A percentile compares a stretch with the other conserved stretches of the same genome.
Conservation (phyloP, 352 stramenopile genomes). For the Pythium dissimile region DNA sequence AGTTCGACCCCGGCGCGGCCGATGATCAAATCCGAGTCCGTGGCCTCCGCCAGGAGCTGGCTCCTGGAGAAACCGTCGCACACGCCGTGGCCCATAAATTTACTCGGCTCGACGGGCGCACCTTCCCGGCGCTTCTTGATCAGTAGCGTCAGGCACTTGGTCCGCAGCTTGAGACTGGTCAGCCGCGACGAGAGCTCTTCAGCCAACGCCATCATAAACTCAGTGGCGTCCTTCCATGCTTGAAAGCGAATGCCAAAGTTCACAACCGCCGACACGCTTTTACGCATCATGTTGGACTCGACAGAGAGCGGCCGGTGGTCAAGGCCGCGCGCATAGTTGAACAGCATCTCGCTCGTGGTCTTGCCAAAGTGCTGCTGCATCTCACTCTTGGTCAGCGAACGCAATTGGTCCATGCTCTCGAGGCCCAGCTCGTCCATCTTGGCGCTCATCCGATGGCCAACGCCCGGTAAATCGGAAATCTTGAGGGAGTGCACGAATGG, state of each 20-base stretch:
- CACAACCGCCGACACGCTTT: conserved; percentile 90
- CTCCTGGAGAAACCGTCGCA: conserved; percentile 88
- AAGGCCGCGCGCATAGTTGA: conserved; percentile 68
- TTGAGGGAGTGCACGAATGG: conserved; percentile 64
- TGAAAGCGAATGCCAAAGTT: conserved; percentile 92
- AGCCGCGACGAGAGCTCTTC: conserved; percentile 72
- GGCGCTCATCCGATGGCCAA: conserved; percentile 53
- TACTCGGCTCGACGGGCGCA: conserved; percentile 66
- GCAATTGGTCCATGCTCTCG: conserved; percentile 58
- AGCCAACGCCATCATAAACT: conserved; percentile 78
- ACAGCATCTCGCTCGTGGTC: conserved; percentile 68
- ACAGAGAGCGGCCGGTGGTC: conserved; percentile 68
- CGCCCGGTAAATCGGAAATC: conserved; percentile 77
- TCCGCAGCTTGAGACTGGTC: conserved; percentile 46
- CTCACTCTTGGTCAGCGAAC: conserved; percentile 40
- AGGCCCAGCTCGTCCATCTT: conserved; percentile 76
- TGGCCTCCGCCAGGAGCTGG: conserved; percentile 50
- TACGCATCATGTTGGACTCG: conserved; percentile 69
- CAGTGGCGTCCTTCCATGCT: conserved; percentile 61
- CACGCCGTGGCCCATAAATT: conserved; percentile 85
- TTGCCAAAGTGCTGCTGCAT: conserved; percentile 66
- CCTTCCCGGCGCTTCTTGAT: conserved; percentile 79
- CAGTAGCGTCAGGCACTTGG: conserved; percentile 72
- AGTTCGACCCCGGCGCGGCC: conserved; percentile 50
- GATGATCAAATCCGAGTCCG: conserved; percentile 52